Percentiles rank a stretch among this genome's conserved stretches.
phyloP scores from a whole-genome alignment of 2,329 filamentous ascomycete species.

The Aschersonia sp. region DNA sequence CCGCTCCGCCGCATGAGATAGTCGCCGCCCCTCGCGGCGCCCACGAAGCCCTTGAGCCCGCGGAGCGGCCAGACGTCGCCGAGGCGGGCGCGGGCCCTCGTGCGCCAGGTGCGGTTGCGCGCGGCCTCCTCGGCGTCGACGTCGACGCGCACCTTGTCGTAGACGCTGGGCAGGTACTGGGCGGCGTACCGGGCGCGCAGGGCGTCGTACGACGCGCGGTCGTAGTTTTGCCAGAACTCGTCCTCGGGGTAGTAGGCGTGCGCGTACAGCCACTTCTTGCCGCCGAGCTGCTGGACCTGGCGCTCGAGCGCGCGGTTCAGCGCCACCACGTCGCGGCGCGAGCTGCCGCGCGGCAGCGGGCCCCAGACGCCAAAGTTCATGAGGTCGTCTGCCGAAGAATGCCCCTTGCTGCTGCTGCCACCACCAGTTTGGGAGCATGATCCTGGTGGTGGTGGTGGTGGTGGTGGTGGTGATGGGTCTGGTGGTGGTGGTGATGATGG shows the following conservation, averaged over 20 bases:
- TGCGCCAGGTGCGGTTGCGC: slow-evolving; percentile 16
- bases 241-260: slow-evolving; percentile 53
- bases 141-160: slow-evolving; percentile 49
- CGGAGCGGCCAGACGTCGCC: slow-evolving; percentile 23
- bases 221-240: slow-evolving; percentile 55
- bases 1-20: slow-evolving; percentile 25
- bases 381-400: slow-evolving; percentile 13
- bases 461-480: no score
- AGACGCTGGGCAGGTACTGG: slow-evolving; percentile 44
- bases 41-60: slow-evolving; percentile 31
- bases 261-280: slow-evolving; percentile 58
- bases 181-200: slow-evolving; percentile 45
- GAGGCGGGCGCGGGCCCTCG: slow-evolving; percentile 12
- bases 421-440: no score
- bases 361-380: slow-evolving; percentile 54
- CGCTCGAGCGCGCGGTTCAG: slow-evolving; percentile 46
- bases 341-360: slow-evolving; percentile 17
- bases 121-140: slow-evolving; percentile 18
- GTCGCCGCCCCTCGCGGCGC: slow-evolving; percentile 27
- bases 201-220: slow-evolving; percentile 41
- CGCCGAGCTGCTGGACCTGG: slow-evolving; percentile 41
- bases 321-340: slow-evolving; percentile 29
- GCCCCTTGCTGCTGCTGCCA: no score
- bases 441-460: no score
- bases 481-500: no score